Percentiles rank a stretch among this genome's conserved stretches.
Conservation (phyloP, 2,329 filamentous ascomycete species). For the Cryphonectria japonica region DNA sequence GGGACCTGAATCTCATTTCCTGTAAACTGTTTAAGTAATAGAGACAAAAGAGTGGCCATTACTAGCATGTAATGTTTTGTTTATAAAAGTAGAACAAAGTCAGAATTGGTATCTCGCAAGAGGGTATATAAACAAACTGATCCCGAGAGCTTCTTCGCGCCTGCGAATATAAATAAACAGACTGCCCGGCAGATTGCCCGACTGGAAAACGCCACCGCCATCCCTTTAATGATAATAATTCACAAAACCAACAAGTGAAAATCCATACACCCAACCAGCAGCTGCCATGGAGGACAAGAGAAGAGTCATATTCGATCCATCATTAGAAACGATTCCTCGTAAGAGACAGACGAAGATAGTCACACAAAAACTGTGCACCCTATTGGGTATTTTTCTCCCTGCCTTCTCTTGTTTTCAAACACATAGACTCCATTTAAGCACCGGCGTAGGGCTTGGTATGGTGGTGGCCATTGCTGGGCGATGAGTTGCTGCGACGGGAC, state of each 20-base stretch:
- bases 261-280: not conserved
- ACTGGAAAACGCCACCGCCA: not conserved
- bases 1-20: too few species aligned
- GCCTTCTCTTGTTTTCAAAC: not conserved
- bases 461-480: slow-evolving; percentile 21
- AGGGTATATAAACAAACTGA: not conserved
- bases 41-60: not conserved
- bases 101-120: not conserved
- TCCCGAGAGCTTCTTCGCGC: not conserved
- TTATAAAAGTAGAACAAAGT: not conserved
- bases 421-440: slow-evolving; percentile 18
- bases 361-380: not conserved
- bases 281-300: not conserved
- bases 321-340: too few species aligned
- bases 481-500: slow-evolving; percentile 43
- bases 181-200: too few species aligned
- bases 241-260: not conserved
- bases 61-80: too few species aligned
- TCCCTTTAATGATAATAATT: not conserved
- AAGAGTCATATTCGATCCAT: not conserved
- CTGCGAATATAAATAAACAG: not conserved
- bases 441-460: slow-evolving; percentile 32
- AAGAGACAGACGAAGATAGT: not conserved
- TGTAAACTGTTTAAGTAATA: too few species aligned
- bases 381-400: not conserved